Conservation (phyloP, 106 monocot species). For the Platanthera zijinensis region DNA sequence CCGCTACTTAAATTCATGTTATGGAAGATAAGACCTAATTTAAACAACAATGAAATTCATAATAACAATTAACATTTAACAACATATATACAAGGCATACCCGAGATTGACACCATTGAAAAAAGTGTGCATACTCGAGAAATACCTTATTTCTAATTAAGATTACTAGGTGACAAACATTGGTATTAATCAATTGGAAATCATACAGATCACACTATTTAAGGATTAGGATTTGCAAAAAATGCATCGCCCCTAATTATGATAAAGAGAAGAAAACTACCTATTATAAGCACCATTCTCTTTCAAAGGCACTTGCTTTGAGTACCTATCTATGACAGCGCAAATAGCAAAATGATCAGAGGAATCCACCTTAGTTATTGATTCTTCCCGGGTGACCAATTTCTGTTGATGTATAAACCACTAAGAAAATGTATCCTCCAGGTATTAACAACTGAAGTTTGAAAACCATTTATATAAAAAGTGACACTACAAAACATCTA, state of each 20-base stretch:
- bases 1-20: too few relatives aligned
- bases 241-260: not conserved
- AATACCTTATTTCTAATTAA: not conserved
- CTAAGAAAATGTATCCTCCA: not conserved
- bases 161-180: not conserved
- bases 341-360: constrained; percentile 61
- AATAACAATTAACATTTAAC: too few relatives aligned
- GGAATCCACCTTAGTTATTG: constrained; percentile 37
- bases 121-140: not conserved
- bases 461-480: not conserved
- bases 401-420: constrained; percentile 33
- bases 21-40: too few relatives aligned
- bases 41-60: too few relatives aligned
- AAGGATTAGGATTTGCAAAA: not conserved
- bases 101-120: not conserved
- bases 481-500: not conserved
- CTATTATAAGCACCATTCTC: constrained; percentile 60
- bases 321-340: constrained; percentile 61
- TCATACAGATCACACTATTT: not conserved
- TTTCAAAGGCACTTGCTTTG: constrained; percentile 48
- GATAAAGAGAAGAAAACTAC: constrained; percentile 23
- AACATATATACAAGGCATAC: not conserved
- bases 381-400: constrained; percentile 51
- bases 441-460: not conserved
- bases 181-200: not conserved